These are phyloP conservation scores for Metschnikowia bowlesiae DNA, from an alignment of 805 yeast genomes.

Conservation along the genomic window DNA sequence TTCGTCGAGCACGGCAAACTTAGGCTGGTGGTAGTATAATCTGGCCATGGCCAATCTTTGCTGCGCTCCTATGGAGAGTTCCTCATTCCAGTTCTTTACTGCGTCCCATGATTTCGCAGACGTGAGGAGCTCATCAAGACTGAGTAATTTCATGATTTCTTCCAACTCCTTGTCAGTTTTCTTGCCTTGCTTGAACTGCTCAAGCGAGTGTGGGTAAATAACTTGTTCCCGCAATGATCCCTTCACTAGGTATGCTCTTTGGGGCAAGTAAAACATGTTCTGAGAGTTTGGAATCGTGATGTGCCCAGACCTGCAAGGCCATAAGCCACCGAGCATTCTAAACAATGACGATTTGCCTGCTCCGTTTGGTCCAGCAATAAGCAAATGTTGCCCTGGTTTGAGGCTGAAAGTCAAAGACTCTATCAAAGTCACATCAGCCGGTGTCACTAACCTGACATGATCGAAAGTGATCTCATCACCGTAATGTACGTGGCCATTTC, in stretches of 20 bases:
- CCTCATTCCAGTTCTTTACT: slow-evolving; percentile 81
- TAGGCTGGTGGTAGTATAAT: slow-evolving; percentile 84
- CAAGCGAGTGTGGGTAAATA: slow-evolving; percentile 75
- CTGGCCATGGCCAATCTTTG: slow-evolving; percentile 92
- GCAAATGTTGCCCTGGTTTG: slow-evolving; percentile 75
- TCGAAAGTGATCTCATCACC: slow-evolving; percentile 64
- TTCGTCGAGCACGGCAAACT: slow-evolving; percentile 92
- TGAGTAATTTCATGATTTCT: slow-evolving; percentile 51
- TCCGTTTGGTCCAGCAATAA: slow-evolving; percentile 94
- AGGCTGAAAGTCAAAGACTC: slow-evolving; percentile 64
- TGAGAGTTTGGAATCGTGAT: slow-evolving; percentile 61
- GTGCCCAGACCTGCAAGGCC: slow-evolving; percentile 69
- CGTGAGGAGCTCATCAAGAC: slow-evolving; percentile 52
- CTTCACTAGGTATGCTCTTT: slow-evolving; percentile 79
- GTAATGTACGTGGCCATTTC: slow-evolving; percentile 23
- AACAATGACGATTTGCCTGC: slow-evolving; percentile 93
- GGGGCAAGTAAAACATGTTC: slow-evolving; percentile 85
- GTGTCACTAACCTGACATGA: slow-evolving; percentile 78
- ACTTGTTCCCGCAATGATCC: slow-evolving; percentile 84
- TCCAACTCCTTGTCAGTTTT: slow-evolving; percentile 48
- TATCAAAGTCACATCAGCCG: slow-evolving; percentile 71
- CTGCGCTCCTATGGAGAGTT: slow-evolving; percentile 85
- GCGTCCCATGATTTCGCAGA: slow-evolving; percentile 47
- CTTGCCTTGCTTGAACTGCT: slow-evolving; percentile 42
- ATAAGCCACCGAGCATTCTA: slow-evolving; percentile 85